Evolutionary conservation across 805 yeast genomes (phyloP), one percentile per base, ranked within the genome.

Genomic region (Ogataea minuta): DNA sequence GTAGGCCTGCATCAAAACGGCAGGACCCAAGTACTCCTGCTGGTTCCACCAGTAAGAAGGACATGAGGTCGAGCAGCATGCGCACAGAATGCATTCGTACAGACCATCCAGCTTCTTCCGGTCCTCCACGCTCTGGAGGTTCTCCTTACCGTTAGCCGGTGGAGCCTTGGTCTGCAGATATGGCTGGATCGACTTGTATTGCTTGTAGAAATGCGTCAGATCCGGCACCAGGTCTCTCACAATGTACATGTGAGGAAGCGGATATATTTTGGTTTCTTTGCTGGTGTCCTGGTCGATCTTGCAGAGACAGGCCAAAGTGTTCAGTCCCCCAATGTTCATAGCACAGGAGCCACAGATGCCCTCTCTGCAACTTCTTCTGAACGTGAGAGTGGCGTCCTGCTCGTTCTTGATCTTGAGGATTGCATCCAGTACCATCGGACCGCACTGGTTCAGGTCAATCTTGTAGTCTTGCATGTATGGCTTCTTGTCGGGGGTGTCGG

Each of bases 31-130:
- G 70, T 93, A 93, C 74, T 93, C 95, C 70, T 90, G 95, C 72
- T 88, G 96, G 72, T 93, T 93, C 99, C 99, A 93, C 99, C 99
- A 93, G 77, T 93, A 93, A 3, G 98, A 90, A 39, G 99, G 99
- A 74, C 99, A 93, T 13, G 98, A 82, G 36, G 99, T 93, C 24
- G 97, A 90, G 70, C 99, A 91, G 71, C 99, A 90, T 9, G 99
- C 99, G 73, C 99, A 91, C 62, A 91, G 73, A 58, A 91, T 91
- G 75, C 99, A 91, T 71, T 91, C 98, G 71, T 91, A 91, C 53
- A 93, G 71, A 41, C 99, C 99, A 66, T 93, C 98, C 61, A 91
- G 76, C 71, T 93, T 93, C 69, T 84, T 87, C 70, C 99, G 83
- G 72, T 93, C 99, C 50, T 74, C 95, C 49, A 87, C 77, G 54